Evolutionary conservation across 306 rosid species (phyloP).

Genomic region (Quercus engelmannii): DNA sequence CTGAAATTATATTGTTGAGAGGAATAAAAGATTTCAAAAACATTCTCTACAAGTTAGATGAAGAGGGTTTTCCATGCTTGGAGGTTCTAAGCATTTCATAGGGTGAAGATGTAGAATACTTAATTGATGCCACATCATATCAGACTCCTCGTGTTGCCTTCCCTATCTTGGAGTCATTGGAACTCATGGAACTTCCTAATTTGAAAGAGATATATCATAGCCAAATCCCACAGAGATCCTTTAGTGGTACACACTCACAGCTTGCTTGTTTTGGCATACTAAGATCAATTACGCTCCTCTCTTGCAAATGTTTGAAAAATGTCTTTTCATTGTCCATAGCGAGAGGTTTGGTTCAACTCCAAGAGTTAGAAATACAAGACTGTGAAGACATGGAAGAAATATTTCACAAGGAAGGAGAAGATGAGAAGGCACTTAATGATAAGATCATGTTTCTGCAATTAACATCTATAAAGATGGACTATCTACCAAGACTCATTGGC

Average conservation of each 20-base stretch:
- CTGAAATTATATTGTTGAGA: neutral
- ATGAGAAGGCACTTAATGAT: too few species aligned
- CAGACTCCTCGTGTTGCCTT: neutral
- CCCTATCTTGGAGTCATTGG: neutral
- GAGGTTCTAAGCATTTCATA: neutral
- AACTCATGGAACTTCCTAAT: fast-evolving
- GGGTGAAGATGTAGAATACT: slow-evolving; percentile 14
- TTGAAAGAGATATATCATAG: neutral
- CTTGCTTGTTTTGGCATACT: neutral
- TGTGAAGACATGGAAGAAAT: too few species aligned
- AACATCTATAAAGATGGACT: fast-evolving
- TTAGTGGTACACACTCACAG: neutral
- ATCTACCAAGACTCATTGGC: too few species aligned
- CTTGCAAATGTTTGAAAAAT: neutral
- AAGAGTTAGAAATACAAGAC: fast-evolving
- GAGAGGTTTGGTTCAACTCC: too few species aligned
- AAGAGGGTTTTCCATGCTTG: slow-evolving; percentile 15
- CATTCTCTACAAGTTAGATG: neutral
- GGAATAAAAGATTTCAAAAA: slow-evolving; percentile 15
- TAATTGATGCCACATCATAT: neutral
- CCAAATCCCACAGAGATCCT: neutral
- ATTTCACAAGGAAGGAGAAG: too few species aligned
- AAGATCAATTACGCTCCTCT: too few species aligned
- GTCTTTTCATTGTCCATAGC: too few species aligned
- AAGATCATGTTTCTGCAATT: too few species aligned